Evolutionary conservation across 768 basidiomycete genomes (phyloP).

Genomic region (Hygrocybe coccinea): DNA sequence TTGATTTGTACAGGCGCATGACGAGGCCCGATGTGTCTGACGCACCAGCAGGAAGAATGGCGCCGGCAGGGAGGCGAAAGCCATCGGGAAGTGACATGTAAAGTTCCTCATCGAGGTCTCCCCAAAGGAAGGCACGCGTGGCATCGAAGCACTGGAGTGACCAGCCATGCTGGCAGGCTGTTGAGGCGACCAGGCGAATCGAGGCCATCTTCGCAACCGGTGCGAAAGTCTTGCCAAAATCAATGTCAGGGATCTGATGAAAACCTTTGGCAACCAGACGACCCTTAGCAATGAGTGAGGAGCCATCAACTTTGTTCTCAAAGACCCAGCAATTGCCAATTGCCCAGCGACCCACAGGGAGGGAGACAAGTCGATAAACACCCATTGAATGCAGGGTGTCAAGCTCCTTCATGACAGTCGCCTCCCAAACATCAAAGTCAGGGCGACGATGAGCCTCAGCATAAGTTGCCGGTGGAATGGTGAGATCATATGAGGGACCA

Average conservation of each 20-base stretch:
- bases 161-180: slow-evolving; percentile 5
- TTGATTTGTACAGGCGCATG: slow-evolving; percentile 13
- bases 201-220: slow-evolving; percentile 24
- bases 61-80: background rate
- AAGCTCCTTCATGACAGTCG: slow-evolving; percentile 22
- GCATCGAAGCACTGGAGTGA: slow-evolving; percentile 23
- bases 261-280: slow-evolving; percentile 24
- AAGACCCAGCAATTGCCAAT: slow-evolving; percentile 35
- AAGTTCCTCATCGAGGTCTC: slow-evolving; percentile 9
- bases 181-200: slow-evolving; percentile 21
- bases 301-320: slow-evolving; percentile 35
- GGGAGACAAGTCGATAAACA: slow-evolving; percentile 22
- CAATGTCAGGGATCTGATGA: slow-evolving; percentile 25
- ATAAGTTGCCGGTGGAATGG: slow-evolving; percentile 15
- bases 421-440: slow-evolving; percentile 19
- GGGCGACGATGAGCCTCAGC: slow-evolving; percentile 15
- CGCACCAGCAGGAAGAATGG: background rate
- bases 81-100: slow-evolving; percentile 12
- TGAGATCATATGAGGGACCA: slow-evolving; percentile 7
- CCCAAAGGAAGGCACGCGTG: slow-evolving; percentile 5
- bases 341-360: slow-evolving; percentile 23
- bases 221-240: slow-evolving; percentile 15
- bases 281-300: slow-evolving; percentile 28
- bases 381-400: slow-evolving; percentile 14
- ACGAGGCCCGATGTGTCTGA: slow-evolving; percentile 3